A percentile compares a stretch with the other conserved stretches of the same genome.
Conservation (phyloP, 2,329 filamentous ascomycete species). For the Metarhizium robertsii region DNA sequence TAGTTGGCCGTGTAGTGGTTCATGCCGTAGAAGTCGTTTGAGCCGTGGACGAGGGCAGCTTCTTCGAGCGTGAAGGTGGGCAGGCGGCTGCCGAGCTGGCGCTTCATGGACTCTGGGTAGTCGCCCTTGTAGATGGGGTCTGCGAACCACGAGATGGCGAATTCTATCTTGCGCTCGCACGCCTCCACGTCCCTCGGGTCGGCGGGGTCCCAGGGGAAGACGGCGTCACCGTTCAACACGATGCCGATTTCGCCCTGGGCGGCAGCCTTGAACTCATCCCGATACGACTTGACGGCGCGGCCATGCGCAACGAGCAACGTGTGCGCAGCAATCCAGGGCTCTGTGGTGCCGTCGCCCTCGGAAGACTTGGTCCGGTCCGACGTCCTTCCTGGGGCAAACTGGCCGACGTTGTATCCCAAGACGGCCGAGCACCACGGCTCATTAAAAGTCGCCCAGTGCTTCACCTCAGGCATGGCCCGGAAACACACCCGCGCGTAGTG, state of each 20-base stretch:
- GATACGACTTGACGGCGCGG: conserved; percentile 70
- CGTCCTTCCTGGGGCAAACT: conserved; percentile 74
- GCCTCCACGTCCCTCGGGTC: conserved; percentile 69
- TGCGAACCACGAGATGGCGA: conserved; percentile 80
- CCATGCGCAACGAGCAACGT: conserved; percentile 73
- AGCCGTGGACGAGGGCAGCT: conserved; percentile 64
- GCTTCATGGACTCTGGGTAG: conserved; percentile 75
- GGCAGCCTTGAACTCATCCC: conserved; percentile 68
- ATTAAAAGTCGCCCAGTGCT: conserved; percentile 87
- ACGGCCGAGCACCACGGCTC: conserved; percentile 82
- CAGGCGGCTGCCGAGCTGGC: conserved; percentile 69
- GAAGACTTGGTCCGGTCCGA: conserved; percentile 63
- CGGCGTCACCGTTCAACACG: conserved; percentile 77
- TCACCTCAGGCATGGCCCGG: conserved; percentile 64
- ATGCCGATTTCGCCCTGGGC: conserved; percentile 75
- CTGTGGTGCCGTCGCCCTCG: conserved; percentile 63
- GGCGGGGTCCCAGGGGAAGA: conserved; percentile 72
- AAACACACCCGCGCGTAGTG: conserved; percentile 71
- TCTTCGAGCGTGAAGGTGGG: conserved; percentile 69
- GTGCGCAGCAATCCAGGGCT: conserved; percentile 78
- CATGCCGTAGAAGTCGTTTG: conserved; percentile 91
- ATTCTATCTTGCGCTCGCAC: conserved; percentile 73
- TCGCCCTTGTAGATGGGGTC: conserved; percentile 79
- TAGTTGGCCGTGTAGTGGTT: conserved; percentile 91
- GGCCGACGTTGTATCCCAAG: conserved; percentile 67